Evolutionary conservation across 495 filamentous ascomycete species (phyloP), one percentile per base, ranked within the genome.

Genomic region (Aspergillus asperescens): DNA sequence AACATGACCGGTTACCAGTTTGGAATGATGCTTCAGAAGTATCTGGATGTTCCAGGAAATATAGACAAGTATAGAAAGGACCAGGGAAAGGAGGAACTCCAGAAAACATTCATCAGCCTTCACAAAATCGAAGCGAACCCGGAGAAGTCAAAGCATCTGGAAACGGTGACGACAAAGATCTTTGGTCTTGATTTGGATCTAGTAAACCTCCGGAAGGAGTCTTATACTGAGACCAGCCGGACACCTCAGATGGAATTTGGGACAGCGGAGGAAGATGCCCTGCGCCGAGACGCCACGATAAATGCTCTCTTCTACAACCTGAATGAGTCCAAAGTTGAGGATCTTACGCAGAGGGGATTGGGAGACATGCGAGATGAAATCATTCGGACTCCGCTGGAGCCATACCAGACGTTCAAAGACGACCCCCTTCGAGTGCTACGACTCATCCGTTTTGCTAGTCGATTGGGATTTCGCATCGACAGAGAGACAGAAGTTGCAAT

Each of bases 301-400:
- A 98, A 98, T 63, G 91, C 93, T 20, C 76, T 98, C 44, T 98
- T 98, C 70, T 98, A 95, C 65, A 97, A 97, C 56, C 73, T 98
- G 7, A 84, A 91, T 46, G 72, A 81, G 16, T 72, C 66, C 4
- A 57, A 74, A 46, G 79, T 97, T 9, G 93, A 98, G 65, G 93
- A 98, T 65, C 86, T 92, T 47, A 92, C 88, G 0, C 79, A 79
- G 12, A 70, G 65, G 34, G 93, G 93, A 0, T 65, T 95, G 15
- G 60, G 77, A 0, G 93, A 97, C 62, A 81, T 98, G 79, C 57
- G 75, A 37, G 71, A 73, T 5, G 77, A 79, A 50, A 63, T 90
- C 28, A 87, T 99, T 55, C 82, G 86, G 52, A 97, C 94, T 8
- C 93, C 93, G 13, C 60, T 97, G 35, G 85, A 92, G 42, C 92